Evolutionary conservation across 495 filamentous ascomycete species (phyloP), one percentile per base, ranked within the genome.

Genomic region (Penicillium nucicola): DNA sequence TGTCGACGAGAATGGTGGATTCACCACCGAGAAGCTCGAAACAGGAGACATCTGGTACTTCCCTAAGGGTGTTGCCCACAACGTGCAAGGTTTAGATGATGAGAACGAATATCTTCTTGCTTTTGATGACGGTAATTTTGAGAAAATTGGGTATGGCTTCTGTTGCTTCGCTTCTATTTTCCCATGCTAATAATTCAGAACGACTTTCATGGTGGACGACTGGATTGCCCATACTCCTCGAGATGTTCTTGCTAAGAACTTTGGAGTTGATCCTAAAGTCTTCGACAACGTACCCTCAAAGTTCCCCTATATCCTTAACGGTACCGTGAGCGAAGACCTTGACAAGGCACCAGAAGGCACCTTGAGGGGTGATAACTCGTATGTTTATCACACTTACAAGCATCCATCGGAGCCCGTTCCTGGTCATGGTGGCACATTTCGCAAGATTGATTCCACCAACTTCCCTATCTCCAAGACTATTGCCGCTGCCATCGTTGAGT

Each of bases 41-140:
- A 74, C 70, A 13, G 84, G 84, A 8, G 84, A 86, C 48, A 77
- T 84, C 38, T 87, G 83, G 83, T 84, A 85, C 61, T 84, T 86
- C 56, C 83, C 84, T 30, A 84, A 84, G 54, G 83, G 84, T 19
- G 67, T 75, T 9, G 80, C 80, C 1, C 82, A 87, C 49, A 82
- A 82, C 0, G 71, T 86, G 1, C 76, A 77, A 37, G 73, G 72
- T 12, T 67, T 85, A 1, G 77, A 75, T 2, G 80, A 85, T 7
- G 75, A 83, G 57, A 84, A 83, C 54, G 84, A 87, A 56, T 86
- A 83, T 49, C 76, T 87, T 4, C 72, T 86, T 11, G 77, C 79
- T 32, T 86, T 86, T 54, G 83, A 87, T 51, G 83, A 87, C 47
- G 81, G 81, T 19, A 65, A 74, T 47, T 74, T 76, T 55, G 72